Evolutionary conservation across 106 monocot species (phyloP).

Genomic region (Dioscorea alata): DNA sequence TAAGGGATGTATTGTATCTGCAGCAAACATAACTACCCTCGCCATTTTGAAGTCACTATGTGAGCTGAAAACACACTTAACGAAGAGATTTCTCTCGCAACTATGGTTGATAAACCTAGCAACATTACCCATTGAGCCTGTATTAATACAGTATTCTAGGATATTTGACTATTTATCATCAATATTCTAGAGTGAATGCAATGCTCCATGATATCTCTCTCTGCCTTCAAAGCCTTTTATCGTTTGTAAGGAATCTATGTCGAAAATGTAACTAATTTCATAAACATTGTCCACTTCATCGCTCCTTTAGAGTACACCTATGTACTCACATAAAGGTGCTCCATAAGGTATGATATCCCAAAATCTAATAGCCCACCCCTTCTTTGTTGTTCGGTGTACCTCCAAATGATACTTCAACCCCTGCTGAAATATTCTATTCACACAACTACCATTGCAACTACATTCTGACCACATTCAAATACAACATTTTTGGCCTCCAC

Average conservation of each 20-base stretch:
- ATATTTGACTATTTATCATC: too few species aligned
- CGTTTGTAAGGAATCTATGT: slow-evolving; percentile 85
- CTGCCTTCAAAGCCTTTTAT: slow-evolving; percentile 86
- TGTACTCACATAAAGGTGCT: slow-evolving; percentile 89
- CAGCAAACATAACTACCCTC: slow-evolving; percentile 68
- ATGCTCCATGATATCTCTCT: slow-evolving; percentile 49
- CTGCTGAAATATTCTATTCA: slow-evolving; percentile 72
- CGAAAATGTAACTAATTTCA: slow-evolving; percentile 84
- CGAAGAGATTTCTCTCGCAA: slow-evolving; percentile 86
- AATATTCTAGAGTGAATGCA: too few species aligned
- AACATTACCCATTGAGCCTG: too few species aligned
- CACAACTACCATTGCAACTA: slow-evolving; percentile 43
- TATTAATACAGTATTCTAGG: too few species aligned
- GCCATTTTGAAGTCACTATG: too few species aligned
- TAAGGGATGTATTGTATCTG: slow-evolving; percentile 79
- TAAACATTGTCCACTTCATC: slow-evolving; percentile 37
- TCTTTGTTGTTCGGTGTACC: slow-evolving; percentile 65
- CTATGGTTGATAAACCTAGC: too few species aligned
- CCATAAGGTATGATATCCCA: slow-evolving; percentile 94
- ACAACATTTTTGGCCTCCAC: slow-evolving; percentile 83
- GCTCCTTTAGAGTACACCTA: slow-evolving; percentile 42
- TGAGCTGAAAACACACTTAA: slow-evolving; percentile 9
- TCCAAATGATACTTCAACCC: slow-evolving; percentile 74
- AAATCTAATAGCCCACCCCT: slow-evolving; percentile 93
- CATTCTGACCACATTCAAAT: slow-evolving; percentile 85